These are phyloP conservation scores for Alternaria gansuensis DNA, from an alignment of 2,329 filamentous ascomycete species.

Conservation along the genomic window DNA sequence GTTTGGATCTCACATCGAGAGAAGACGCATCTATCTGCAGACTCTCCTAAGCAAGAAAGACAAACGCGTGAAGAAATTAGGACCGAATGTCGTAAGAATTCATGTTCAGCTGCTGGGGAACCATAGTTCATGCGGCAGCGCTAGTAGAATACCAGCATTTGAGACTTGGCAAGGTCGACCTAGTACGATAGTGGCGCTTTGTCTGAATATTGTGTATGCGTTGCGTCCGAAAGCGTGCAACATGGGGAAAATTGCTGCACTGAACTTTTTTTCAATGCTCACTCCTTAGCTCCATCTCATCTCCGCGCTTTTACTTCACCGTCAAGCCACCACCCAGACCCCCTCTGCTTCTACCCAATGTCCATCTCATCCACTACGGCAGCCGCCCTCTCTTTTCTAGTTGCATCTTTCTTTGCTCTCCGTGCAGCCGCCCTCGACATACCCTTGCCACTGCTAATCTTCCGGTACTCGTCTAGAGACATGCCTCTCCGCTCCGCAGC, in stretches of 20 bases:
- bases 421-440: constrained; percentile 12
- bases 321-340: constrained; percentile 2
- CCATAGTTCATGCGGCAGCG: background rate
- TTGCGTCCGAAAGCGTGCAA: background rate
- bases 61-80: background rate
- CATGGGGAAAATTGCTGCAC: background rate
- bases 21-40: background rate
- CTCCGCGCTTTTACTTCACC: background rate
- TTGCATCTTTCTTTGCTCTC: constrained; percentile 14
- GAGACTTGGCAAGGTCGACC: background rate
- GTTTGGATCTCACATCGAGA: background rate
- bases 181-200: background rate
- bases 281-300: background rate
- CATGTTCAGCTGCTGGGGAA: background rate
- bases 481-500: constrained; percentile 31
- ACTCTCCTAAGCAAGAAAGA: background rate
- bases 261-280: background rate
- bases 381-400: constrained; percentile 8
- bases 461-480: constrained; percentile 22
- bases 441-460: constrained; percentile 15
- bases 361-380: constrained; percentile 20
- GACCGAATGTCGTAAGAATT: background rate
- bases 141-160: background rate
- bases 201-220: background rate
- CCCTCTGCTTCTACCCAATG: constrained; percentile 14